Percentiles rank a stretch among this genome's conserved stretches.
These are phyloP conservation scores for Microcyclosporella mali DNA, from an alignment of 2,329 filamentous ascomycete species.

Conservation along the genomic window DNA sequence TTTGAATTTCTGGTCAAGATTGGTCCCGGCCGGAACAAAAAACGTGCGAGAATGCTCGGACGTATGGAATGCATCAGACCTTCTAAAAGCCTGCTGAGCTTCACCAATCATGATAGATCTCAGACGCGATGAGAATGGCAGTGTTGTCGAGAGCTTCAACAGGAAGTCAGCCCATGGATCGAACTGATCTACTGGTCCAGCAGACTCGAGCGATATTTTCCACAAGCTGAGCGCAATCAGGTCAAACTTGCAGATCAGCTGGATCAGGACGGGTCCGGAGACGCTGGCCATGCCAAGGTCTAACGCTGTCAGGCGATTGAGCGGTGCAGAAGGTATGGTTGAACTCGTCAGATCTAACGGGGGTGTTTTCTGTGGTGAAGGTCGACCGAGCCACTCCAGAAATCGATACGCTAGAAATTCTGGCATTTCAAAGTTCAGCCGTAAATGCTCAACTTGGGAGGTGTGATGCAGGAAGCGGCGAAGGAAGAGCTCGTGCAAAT, in stretches of 20 bases:
- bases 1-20: constrained; percentile 1
- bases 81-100: constrained; percentile 1
- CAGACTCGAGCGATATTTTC: constrained; percentile 11
- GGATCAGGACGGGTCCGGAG: constrained; percentile 5
- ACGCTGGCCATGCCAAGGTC: constrained; percentile 18
- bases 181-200: neutral
- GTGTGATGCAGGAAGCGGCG: constrained; percentile 18
- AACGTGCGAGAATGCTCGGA: neutral
- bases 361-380: too few relatives aligned
- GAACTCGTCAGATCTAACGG: too few relatives aligned
- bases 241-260: constrained; percentile 17
- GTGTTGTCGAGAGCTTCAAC: constrained; percentile 1
- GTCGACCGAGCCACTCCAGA: constrained; percentile 10
- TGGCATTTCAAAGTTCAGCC: constrained; percentile 21
- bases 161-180: constrained; percentile 10
- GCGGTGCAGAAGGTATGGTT: constrained; percentile 5
- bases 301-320: constrained; percentile 12
- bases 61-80: neutral
- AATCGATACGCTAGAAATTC: constrained; percentile 4
- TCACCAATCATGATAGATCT: constrained; percentile 7
- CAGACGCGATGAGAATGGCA: constrained; percentile 3
- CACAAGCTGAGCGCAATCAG: constrained; percentile 21
- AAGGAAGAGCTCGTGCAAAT: constrained; percentile 4
- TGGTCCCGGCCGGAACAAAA: constrained; percentile 7
- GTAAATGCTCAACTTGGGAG: constrained; percentile 14